A percentile compares a stretch with the other conserved stretches of the same genome.
Evolutionary conservation across 768 basidiomycete genomes (phyloP).

Genomic region (Cystofilobasidium bisporidii): DNA sequence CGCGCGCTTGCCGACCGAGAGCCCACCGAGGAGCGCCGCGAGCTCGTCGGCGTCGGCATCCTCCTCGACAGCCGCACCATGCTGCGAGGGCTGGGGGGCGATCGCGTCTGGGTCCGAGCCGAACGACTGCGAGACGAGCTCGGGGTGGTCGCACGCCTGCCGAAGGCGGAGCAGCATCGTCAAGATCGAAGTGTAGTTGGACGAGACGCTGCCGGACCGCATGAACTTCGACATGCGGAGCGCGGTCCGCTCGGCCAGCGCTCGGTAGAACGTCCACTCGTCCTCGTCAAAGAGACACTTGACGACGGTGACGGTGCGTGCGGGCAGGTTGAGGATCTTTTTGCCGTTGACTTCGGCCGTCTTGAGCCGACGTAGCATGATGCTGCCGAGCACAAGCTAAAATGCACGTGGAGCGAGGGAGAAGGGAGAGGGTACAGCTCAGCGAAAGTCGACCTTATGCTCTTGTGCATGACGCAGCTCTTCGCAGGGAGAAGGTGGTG

Average conservation of each 20-base stretch:
- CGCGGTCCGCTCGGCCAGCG: constrained; percentile 52
- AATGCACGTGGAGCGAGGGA: background rate
- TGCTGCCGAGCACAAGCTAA: constrained; percentile 61
- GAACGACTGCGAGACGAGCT: constrained; percentile 59
- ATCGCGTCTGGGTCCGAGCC: constrained; percentile 61
- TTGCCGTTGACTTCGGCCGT: constrained; percentile 51
- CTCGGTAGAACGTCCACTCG: constrained; percentile 70
- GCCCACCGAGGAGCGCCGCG: constrained; percentile 57
- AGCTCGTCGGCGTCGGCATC: constrained; percentile 60
- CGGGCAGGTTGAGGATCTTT: constrained; percentile 68
- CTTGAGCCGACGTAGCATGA: constrained; percentile 87
- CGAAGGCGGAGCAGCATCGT: constrained; percentile 58
- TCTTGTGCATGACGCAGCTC: too few relatives aligned
- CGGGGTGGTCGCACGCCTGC: constrained; percentile 89
- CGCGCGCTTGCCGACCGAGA: constrained; percentile 52
- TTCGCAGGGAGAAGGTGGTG: too few relatives aligned
- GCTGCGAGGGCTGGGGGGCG: too few relatives aligned
- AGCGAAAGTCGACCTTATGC: too few relatives aligned
- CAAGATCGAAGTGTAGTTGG: constrained; percentile 41
- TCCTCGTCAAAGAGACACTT: constrained; percentile 65
- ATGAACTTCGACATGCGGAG: constrained; percentile 51
- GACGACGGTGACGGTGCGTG: constrained; percentile 58
- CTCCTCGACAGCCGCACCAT: constrained; percentile 49
- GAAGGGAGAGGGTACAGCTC: background rate
- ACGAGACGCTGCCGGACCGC: constrained; percentile 36